Percentiles rank a stretch among this genome's conserved stretches.
These are phyloP conservation scores for Pseudoscleropodium purum DNA, from an alignment of 225 moss, liverwort and hornwort species.

Conservation along the genomic window DNA sequence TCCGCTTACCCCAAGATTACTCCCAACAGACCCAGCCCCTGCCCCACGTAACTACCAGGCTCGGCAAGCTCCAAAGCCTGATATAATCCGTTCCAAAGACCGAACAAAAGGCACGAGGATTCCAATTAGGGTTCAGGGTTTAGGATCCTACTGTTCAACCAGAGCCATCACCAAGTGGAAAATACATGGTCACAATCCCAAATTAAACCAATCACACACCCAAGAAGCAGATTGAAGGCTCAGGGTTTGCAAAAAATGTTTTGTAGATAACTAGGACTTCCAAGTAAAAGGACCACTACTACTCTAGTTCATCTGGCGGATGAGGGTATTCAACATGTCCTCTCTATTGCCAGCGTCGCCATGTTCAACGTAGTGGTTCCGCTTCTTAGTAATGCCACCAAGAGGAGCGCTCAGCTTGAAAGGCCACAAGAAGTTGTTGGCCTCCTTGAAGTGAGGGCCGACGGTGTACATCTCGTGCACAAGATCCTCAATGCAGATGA, in stretches of 20 bases:
- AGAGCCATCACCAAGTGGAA: neutral
- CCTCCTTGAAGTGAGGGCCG: neutral
- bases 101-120: neutral
- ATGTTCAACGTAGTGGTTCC: conserved; percentile 10
- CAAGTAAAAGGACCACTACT: neutral
- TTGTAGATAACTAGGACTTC: neutral
- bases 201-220: neutral
- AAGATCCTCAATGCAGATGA: conserved; percentile 3
- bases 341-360: conserved; percentile 24
- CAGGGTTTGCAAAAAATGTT: neutral
- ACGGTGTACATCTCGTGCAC: neutral
- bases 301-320: conserved; percentile 12
- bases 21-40: neutral
- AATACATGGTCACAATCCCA: neutral
- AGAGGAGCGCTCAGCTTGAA: conserved; percentile 21
- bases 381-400: conserved; percentile 16
- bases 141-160: neutral
- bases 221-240: neutral
- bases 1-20: neutral
- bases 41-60: neutral
- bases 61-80: neutral
- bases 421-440: conserved; percentile 8
- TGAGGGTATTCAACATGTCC: conserved; percentile 6
- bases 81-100: neutral
- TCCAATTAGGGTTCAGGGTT: neutral